Conservation (phyloP, 2,329 filamentous ascomycete species). For the Ramichloridium luteum region DNA sequence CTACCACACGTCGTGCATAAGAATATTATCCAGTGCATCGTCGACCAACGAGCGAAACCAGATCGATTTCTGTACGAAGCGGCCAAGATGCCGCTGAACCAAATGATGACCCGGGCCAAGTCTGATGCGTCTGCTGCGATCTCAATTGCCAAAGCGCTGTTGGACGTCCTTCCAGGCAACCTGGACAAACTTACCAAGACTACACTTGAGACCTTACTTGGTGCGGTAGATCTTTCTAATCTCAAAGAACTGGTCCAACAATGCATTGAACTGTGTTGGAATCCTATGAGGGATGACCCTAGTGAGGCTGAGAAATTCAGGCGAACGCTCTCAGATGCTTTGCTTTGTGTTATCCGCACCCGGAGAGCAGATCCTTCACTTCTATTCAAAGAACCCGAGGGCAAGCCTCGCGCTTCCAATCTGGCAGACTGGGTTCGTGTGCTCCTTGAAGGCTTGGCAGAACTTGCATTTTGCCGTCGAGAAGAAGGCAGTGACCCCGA, state of each 20-base stretch:
- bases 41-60: conserved; percentile 67
- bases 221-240: conserved; percentile 41
- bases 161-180: conserved; percentile 59
- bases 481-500: conserved; percentile 19
- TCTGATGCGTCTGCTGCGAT: conserved; percentile 47
- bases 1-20: conserved; percentile 59
- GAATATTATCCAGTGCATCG: conserved; percentile 69
- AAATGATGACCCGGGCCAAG: conserved; percentile 53
- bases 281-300: conserved; percentile 35
- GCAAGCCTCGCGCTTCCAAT: not conserved
- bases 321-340: conserved; percentile 40
- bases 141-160: conserved; percentile 52
- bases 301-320: conserved; percentile 35
- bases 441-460: conserved; percentile 18
- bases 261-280: conserved; percentile 35
- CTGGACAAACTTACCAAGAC: conserved; percentile 80
- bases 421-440: conserved; percentile 17
- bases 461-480: conserved; percentile 9
- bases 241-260: conserved; percentile 41
- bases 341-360: conserved; percentile 37
- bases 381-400: conserved; percentile 19
- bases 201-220: conserved; percentile 63
- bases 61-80: conserved; percentile 71
- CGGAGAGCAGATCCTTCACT: conserved; percentile 22
- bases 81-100: conserved; percentile 62